These are phyloP conservation scores for Chlorella sp. DNA, from an alignment of 139 green algal species.

Conservation along the genomic window DNA sequence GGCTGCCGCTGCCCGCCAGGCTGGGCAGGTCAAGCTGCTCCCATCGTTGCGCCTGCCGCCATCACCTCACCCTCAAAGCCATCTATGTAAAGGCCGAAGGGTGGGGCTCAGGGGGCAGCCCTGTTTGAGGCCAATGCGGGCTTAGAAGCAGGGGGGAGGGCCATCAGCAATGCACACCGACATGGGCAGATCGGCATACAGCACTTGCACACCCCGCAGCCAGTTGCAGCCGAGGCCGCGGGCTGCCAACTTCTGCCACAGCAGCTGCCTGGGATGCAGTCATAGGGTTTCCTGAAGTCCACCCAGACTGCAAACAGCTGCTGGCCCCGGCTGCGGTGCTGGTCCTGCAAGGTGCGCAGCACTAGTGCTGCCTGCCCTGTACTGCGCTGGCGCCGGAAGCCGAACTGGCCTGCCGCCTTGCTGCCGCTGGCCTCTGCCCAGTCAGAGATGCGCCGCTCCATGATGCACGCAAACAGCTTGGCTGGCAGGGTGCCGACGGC, in stretches of 20 bases:
- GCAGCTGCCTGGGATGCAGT: background rate
- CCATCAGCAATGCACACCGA: background rate
- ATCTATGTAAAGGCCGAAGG: constrained; percentile 11
- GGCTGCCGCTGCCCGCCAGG: background rate
- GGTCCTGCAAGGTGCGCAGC: no score
- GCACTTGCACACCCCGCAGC: background rate
- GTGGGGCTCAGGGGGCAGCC: background rate
- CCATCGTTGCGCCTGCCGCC: background rate
- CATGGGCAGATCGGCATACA: constrained; percentile 4
- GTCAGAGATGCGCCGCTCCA: no score
- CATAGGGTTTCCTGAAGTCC: constrained; percentile 2
- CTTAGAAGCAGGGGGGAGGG: background rate
- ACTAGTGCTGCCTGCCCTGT: no score
- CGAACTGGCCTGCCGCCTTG: no score
- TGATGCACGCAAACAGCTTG: no score
- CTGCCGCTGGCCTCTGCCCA: no score
- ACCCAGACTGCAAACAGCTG: no score
- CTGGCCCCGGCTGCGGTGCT: no score
- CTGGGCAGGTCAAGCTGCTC: background rate
- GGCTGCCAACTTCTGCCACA: background rate
- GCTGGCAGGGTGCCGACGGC: no score
- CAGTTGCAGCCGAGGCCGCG: background rate
- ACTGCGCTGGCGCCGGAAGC: no score
- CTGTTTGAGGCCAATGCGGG: background rate
- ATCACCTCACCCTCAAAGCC: background rate